These are phyloP conservation scores for Saccharomycopsis fodiens DNA, from an alignment of 805 yeast species.

Conservation along the genomic window DNA sequence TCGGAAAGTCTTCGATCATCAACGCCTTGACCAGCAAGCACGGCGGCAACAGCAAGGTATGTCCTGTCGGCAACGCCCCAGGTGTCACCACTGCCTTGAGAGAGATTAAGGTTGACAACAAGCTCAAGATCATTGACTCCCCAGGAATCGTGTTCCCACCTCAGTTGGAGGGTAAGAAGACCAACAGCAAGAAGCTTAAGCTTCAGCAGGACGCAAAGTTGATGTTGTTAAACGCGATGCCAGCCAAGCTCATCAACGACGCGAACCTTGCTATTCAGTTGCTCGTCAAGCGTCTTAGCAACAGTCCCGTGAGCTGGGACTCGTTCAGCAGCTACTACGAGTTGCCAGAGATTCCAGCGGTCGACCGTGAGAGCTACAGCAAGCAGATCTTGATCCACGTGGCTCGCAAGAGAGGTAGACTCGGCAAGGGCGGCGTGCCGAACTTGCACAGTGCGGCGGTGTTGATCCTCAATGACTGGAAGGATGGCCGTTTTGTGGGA, in stretches of 20 bases:
- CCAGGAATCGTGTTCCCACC: conserved; percentile 99
- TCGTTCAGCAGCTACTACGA: conserved; percentile 66
- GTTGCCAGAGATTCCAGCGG: conserved; percentile 67
- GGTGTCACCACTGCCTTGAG: conserved; percentile 92
- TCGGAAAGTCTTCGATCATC: conserved; percentile 91
- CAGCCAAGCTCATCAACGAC: conserved; percentile 78
- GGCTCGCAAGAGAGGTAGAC: conserved; percentile 86
- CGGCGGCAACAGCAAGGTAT: conserved; percentile 46
- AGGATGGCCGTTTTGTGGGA: conserved; percentile 89
- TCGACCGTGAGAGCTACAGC: conserved; percentile 69
- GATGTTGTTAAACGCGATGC: conserved; percentile 80
- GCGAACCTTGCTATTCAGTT: conserved; percentile 76
- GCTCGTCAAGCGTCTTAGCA: conserved; percentile 67
- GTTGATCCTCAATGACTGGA: conserved; percentile 86
- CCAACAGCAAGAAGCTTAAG: conserved; percentile 37
- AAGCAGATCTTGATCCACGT: conserved; percentile 86
- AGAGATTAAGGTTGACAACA: conserved; percentile 87
- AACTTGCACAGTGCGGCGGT: conserved; percentile 80
- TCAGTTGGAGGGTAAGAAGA: conserved; percentile 4
- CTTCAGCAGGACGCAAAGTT: conserved; percentile 79
- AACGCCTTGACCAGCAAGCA: conserved; percentile 65
- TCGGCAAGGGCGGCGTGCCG: conserved; percentile 90
- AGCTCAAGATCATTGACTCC: conserved; percentile 82
- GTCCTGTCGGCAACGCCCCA: conserved; percentile 97
- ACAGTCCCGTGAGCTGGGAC: conserved; percentile 57